Evolutionary conservation across 306 rosid genomes (phyloP), one percentile per base, ranked within the genome.

Genomic region (Rubus idaeus): DNA sequence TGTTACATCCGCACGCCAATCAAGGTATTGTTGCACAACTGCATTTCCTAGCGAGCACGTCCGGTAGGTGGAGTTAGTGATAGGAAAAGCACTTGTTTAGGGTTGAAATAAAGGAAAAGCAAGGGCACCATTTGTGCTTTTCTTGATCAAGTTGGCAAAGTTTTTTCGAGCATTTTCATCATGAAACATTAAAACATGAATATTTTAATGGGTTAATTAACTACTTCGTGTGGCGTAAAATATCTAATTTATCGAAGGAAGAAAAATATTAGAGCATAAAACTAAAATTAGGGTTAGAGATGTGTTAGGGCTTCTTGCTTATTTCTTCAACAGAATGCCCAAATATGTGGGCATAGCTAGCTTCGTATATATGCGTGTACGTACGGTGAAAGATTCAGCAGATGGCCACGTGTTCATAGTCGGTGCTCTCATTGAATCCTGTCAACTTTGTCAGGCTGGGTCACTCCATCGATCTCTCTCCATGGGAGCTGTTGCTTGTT

Each of bases 381-480:
- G 67, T 21, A 66, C 77, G 65, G 74, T 46, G 46, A 61, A 42
- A 14, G 70, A 63, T 70, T 47, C 74, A 64, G 3, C 0, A 5
- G 79, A 40, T 2, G 52, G 76, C 74, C 74, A 77, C 84, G 82
- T 61, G 80, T 77, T 69, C 20, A 35, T n/a, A 73, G 82, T 77
- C 17, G 80, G 75, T 69, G 64, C 44, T 73, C 42, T 21, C 20
- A 53, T 84, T 80, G 66, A 77, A 58, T 57, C 65, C 71, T 46
- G 80, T 60, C 82, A 53, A 74, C 75, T 49, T 62, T 61, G 73
- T 72, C 77, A 63, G 71, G 63, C 52, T 35, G 51, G 4, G 11
- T 68, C 70, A 35, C 30, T 69, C 67, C 58, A 17, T 62, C 64
- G 5, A 30, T 30, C 37, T 58, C 37, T 41, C 53, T 40, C 68